Conservation (phyloP, 2,329 filamentous ascomycete species). For the Neonectria punicea region DNA sequence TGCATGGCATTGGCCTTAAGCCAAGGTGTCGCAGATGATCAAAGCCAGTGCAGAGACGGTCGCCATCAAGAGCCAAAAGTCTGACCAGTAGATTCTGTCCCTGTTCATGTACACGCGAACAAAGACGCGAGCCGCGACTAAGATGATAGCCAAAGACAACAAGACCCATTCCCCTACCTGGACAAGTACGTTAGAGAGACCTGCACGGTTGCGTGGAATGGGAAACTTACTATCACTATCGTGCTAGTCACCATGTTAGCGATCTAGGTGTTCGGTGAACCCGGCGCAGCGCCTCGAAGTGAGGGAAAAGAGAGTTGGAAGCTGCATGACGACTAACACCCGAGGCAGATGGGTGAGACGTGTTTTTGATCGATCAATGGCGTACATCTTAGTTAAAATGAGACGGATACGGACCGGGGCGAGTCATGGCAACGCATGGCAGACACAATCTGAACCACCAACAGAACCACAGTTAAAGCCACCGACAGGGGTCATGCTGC, state of each 20-base stretch:
- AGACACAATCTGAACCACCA: not conserved
- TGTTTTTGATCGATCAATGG: not conserved
- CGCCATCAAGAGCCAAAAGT: constrained; percentile 5
- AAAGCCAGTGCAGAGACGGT: constrained; percentile 1
- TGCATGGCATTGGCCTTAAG: constrained; percentile 7
- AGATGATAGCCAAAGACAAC: constrained; percentile 7
- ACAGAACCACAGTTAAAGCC: not conserved
- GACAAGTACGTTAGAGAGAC: not conserved
- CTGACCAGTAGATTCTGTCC: constrained; percentile 13
- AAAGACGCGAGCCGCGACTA: constrained; percentile 13
- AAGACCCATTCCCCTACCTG: constrained; percentile 18
- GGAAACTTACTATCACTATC: not conserved
- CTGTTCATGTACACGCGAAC: constrained; percentile 18
- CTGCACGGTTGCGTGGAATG: not conserved
- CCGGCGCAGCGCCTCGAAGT: not conserved
- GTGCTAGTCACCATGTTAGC: not conserved
- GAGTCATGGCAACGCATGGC: not conserved
- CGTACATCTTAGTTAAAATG: not conserved
- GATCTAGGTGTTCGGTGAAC: no score
- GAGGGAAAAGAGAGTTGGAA: not conserved
- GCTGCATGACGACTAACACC: not conserved
- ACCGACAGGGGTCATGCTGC: not conserved
- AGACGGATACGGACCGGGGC: not conserved
- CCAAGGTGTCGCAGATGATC: constrained; percentile 11
- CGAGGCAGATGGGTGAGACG: not conserved